Evolutionary conservation across 805 yeast species (phyloP), one percentile per base, ranked within the genome.

Genomic region (Debaryomyces hansenii): DNA sequence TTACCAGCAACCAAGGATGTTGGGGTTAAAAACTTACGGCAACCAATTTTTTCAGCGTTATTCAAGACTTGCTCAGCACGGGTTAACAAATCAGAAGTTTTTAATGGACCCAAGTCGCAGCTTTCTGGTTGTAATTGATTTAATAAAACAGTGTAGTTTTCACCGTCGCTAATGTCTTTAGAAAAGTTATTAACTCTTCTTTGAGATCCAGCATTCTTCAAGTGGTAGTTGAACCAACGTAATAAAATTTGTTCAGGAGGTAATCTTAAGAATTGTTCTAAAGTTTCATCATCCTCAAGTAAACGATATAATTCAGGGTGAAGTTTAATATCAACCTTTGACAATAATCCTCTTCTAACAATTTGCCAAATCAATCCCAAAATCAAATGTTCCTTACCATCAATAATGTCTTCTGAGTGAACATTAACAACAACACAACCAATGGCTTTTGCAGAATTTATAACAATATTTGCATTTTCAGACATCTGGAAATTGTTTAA

Each of bases 351-450:
- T 70, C 97, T 85, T 72, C 99, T 85, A 57, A 94, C 94, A 60
- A 94, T 88, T 75, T 94, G 99, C 98, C 98, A 91, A 56, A 91
- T 85, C 54, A 91, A 76, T 46, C 98, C 98, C 53, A 92, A 71
- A 48, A 91, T 87, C 64, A 91, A 79, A 67, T 91, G 96, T 62
- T 90, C 95, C 58, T 87, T 91, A 57, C 97, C 97, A 60, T 90
- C 97, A 52, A 89, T 85, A 44, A 91, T 88, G 65, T 90, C 97
- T 64, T 90, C 97, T 12, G 97, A 87, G 58, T 92, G 98, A 42
- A 94, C 98, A 63, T 94, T 94, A 42, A 94, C 98, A 41, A 94
- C 98, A 47, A 94, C 87, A 77, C 97, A 92, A 16, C 99, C 99
- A 70, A 94, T 94, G 44, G 98, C 99, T 72, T 94, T 94, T 27